Evolutionary conservation across 345 rosid genomes (phyloP), one percentile per base, ranked within the genome.

Genomic region (Eucalyptus marginata): DNA sequence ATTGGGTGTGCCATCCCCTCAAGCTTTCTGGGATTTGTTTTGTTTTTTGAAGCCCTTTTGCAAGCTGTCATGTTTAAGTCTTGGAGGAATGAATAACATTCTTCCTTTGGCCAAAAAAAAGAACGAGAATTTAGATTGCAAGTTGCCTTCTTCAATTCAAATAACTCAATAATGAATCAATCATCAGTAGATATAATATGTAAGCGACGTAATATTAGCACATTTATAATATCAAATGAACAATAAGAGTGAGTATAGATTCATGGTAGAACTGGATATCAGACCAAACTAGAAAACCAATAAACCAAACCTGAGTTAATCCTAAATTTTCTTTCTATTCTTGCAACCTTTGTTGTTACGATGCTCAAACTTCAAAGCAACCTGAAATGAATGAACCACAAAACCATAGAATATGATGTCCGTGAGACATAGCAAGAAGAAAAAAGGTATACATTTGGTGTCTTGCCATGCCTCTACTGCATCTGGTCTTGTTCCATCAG

Each of bases 291-390:
- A 22, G 10, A 1, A 25, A 56, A 22, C 13, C 62, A 22, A 56
- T 56, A 25, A 56, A 56, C 29, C 1, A 0, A 10, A 24, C 62
- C 6, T 0, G 3, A 56, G 29, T 10, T 56, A 56, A 56, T 56
- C 3, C 62, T 56, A 56, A 10, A 56, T 56, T 56, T 25, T 56
- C 62, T 56, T 56, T 56, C 24, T 56, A 56, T 13, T 56, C 62
- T 94, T 98, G 92, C 99, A 96, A 79, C 99, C 99, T 93, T 98
- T 97, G 90, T 98, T 97, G 86, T 95, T 96, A 85, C 95, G 93
- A 88, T 98, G 99, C 92, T 97, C 98, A 87, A 94, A 95, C 90
- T 98, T 98, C 91, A 98, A 92, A 46, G 99, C 99, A 84, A 98
- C 98, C 99, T 97, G 93, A 89, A 91, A 52, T 52, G 58, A 52